Percentiles rank a stretch among this genome's conserved stretches.
Evolutionary conservation across 495 filamentous ascomycete genomes (phyloP).

Genomic region (Aspergillus kassunensis): DNA sequence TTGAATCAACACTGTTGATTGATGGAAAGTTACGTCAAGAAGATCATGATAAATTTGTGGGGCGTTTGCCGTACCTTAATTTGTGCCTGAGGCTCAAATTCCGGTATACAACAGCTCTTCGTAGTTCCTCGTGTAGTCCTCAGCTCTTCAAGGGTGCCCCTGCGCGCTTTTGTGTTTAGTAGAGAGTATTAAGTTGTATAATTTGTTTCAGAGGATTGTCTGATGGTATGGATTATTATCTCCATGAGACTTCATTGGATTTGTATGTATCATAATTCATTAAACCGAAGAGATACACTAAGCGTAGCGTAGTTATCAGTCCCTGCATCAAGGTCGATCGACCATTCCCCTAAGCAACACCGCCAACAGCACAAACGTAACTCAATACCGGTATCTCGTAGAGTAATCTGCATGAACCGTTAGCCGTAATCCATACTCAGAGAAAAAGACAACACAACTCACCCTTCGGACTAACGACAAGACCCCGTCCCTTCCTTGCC

Average conservation of each 20-base stretch:
- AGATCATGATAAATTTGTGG: conserved; percentile 19
- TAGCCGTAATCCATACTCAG: conserved; percentile 2
- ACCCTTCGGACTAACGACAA: conserved; percentile 93
- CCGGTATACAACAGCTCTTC: background rate
- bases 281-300: conserved; percentile 3
- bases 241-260: background rate
- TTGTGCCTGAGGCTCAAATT: conserved; percentile 1
- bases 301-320: too few relatives aligned
- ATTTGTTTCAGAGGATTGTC: too few relatives aligned
- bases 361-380: conserved; percentile 1
- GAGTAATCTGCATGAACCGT: conserved; percentile 60
- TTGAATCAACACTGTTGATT: conserved; percentile 1
- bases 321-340: too few relatives aligned
- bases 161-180: too few relatives aligned
- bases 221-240: too few relatives aligned
- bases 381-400: conserved; percentile 74
- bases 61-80: background rate
- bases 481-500: conserved; percentile 92
- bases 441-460: conserved; percentile 6
- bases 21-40: conserved; percentile 20
- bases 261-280: conserved; percentile 11
- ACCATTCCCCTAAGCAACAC: background rate
- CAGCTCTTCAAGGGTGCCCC: too few relatives aligned
- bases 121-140: too few relatives aligned
- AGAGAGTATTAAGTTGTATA: background rate